Evolutionary conservation across 805 yeast species (phyloP), one percentile per base, ranked within the genome.

Genomic region (Ogataea zsoltii): DNA sequence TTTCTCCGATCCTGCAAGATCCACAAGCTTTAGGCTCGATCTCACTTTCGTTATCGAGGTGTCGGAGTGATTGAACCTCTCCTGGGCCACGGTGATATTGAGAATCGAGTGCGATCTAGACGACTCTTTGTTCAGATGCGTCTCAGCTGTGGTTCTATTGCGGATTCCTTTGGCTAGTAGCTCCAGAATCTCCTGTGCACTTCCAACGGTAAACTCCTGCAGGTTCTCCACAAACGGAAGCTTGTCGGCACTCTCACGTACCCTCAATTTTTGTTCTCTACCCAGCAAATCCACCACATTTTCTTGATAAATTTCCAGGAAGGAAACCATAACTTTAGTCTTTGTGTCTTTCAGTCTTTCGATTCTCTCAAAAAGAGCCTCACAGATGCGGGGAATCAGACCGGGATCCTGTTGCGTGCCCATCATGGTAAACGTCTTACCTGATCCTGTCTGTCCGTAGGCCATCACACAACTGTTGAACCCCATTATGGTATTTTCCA

Each of bases 401-500:
- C 96, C 96, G 12, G 77, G 77, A 0, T 74, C 67, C 3, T 54
- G 51, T 0, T 63, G 57, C 12, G 70, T 46, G 0, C 87, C 85
- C 67, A 87, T 77, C 92, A 87, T 87, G 1, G 95, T 86, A 65
- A 75, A 82, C 0, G 92, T 81, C 57, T 87, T 87, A 1, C 96
- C 96, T 0, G 92, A 77, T 0, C 86, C 90, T 0, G 95, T 87
- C 63, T 87, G 96, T 7, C 96, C 96, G 63, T 90, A 89, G 65
- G 70, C 52, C 52, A 54, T 49, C 7, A 62, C 51, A 53, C 67
- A 61, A 17, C 61, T 56, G n/a, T 67, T 65, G 17, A 62, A 63
- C 2, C 96, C 96, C 51, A 76, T 77, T 41, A 85, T 61, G 3
- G 87, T 72, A 68, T 81, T 88, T 21, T 76, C 72, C 7, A 87